These are phyloP conservation scores for Melaleuca alternifolia DNA, from an alignment of 345 rosid species.

Conservation along the genomic window DNA sequence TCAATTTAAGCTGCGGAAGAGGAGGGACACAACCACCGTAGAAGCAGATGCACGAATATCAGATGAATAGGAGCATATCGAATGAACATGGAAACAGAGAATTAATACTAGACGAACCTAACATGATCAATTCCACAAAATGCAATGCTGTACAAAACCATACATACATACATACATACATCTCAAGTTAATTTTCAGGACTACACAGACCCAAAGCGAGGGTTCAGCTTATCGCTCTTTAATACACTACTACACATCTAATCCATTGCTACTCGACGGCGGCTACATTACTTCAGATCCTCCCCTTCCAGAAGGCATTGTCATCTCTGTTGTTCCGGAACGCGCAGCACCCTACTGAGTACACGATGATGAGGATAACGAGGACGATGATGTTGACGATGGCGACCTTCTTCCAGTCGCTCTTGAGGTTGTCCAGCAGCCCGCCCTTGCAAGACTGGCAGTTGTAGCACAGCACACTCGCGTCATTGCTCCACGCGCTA, in stretches of 20 bases:
- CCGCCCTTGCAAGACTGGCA: constrained; percentile 26
- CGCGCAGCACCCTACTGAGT: constrained; percentile 38
- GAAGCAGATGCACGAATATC: background rate
- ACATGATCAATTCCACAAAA: background rate
- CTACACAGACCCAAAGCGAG: background rate
- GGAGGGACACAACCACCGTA: background rate
- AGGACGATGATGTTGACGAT: constrained; percentile 25
- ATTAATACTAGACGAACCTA: background rate
- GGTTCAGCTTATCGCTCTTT: background rate
- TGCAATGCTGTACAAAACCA: background rate
- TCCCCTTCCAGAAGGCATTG: background rate
- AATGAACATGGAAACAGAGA: background rate
- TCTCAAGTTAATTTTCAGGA: background rate
- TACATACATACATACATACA: background rate
- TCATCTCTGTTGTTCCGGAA: constrained; percentile 31
- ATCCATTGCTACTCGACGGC: background rate
- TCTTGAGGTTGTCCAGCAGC: constrained; percentile 6
- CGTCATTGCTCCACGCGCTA: background rate
- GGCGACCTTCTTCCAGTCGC: constrained; percentile 17
- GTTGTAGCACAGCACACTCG: constrained; percentile 7
- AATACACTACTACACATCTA: background rate
- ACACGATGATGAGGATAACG: constrained; percentile 26
- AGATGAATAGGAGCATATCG: background rate
- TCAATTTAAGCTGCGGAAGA: background rate
- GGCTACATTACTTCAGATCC: background rate